Percentiles rank a stretch among this genome's conserved stretches.
These are phyloP conservation scores for slime mould (Dictyostelium discoideum) DNA, from an alignment of 78 protist genomes.

Conservation along the genomic window DNA sequence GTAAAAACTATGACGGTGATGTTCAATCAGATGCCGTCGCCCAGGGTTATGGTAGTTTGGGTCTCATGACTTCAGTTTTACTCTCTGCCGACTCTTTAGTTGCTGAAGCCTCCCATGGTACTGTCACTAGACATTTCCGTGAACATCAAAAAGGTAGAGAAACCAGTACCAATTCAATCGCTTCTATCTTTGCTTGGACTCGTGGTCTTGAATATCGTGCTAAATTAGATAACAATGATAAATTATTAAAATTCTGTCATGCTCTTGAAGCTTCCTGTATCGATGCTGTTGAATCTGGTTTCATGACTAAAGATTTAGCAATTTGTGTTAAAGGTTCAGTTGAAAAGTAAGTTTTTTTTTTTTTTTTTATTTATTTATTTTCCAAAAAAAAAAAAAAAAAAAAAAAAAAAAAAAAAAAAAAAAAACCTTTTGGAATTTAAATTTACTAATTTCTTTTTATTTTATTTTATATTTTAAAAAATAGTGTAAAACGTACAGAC, in stretches of 20 bases:
- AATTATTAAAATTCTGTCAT: conserved; percentile 57
- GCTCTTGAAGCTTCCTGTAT: conserved; percentile 82
- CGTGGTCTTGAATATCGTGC: conserved; percentile 94
- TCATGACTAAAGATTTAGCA: conserved; percentile 95
- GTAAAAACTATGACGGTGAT: conserved; percentile 99
- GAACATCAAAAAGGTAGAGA: conserved; percentile 90
- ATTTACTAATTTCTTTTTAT: not conserved
- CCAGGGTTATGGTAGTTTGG: conserved; percentile 97
- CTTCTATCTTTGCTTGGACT: conserved; percentile 97
- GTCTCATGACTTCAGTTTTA: conserved; percentile 97
- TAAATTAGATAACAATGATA: conserved; percentile 90
- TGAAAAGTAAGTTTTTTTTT: not conserved
- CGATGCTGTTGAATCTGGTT: conserved; percentile 79
- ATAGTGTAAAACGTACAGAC: conserved; percentile 50
- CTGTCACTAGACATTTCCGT: conserved; percentile 97
- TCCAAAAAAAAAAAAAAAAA: not conserved
- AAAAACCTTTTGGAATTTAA: not conserved
- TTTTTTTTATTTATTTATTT: too few relatives aligned
- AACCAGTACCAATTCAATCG: conserved; percentile 96
- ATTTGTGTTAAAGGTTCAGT: conserved; percentile 70
- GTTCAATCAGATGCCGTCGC: conserved; percentile 97
- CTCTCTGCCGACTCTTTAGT: conserved; percentile 92
- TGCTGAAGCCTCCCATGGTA: conserved; percentile 98
- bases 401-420: not conserved
- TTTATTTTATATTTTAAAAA: not conserved